Percentiles rank a stretch among this genome's conserved stretches.
Conservation (phyloP, 2,329 filamentous ascomycete species). For the Colletotrichum euphorbiae region DNA sequence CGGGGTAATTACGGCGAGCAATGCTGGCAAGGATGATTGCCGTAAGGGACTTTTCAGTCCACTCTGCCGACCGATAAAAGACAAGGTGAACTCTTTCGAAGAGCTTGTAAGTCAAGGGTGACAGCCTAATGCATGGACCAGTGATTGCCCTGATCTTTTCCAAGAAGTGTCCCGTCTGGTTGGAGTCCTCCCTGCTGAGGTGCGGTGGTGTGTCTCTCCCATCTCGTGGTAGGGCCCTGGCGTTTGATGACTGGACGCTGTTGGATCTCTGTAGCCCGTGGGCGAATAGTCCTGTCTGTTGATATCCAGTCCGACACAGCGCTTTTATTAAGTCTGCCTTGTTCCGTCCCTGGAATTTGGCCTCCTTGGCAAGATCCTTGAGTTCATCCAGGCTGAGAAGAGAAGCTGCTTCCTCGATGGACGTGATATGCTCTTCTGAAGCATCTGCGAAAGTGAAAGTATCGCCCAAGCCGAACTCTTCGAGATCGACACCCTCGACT, state of each 20-base stretch:
- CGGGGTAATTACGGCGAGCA: slow-evolving; percentile 85
- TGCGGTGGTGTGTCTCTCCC: slow-evolving; percentile 49
- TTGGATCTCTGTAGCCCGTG: slow-evolving; percentile 74
- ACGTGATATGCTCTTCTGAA: slow-evolving; percentile 78
- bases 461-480: slow-evolving; percentile 60
- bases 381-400: slow-evolving; percentile 89
- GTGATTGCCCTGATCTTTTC: slow-evolving; percentile 81
- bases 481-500: slow-evolving; percentile 50
- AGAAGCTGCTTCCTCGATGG: slow-evolving; percentile 84
- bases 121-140: slow-evolving; percentile 87
- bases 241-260: slow-evolving; percentile 65
- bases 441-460: slow-evolving; percentile 84
- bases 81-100: slow-evolving; percentile 96
- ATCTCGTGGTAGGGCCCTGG: slow-evolving; percentile 49
- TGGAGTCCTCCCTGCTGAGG: slow-evolving; percentile 56
- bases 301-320: slow-evolving; percentile 78
- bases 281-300: slow-evolving; percentile 81
- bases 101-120: slow-evolving; percentile 76
- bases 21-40: slow-evolving; percentile 95
- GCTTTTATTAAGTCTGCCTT: slow-evolving; percentile 83
- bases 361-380: slow-evolving; percentile 85
- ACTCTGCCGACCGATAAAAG: slow-evolving; percentile 95
- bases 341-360: slow-evolving; percentile 87
- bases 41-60: slow-evolving; percentile 96
- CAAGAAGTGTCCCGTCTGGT: slow-evolving; percentile 79